phyloP scores from a whole-genome alignment of 352 stramenopile species.

The Globisporangium takayamanum region DNA sequence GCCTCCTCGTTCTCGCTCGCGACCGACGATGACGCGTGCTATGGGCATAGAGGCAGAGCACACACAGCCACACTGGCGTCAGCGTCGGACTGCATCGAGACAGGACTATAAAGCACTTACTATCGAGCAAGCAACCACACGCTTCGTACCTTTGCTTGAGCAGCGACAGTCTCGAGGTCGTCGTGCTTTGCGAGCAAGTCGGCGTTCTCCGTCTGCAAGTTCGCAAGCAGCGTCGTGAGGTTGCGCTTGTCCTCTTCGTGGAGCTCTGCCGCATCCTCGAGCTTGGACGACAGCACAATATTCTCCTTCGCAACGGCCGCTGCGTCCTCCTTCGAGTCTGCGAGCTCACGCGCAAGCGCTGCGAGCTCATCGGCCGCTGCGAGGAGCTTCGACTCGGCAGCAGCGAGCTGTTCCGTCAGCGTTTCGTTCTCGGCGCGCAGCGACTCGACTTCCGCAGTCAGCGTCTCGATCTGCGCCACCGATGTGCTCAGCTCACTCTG shows the following conservation, averaged over 20 bases:
- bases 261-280: slow-evolving; percentile 17
- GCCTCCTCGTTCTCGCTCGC: slow-evolving; percentile 36
- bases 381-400: slow-evolving; percentile 8
- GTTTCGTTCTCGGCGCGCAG: slow-evolving; percentile 11
- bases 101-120: neutral
- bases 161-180: slow-evolving; percentile 21
- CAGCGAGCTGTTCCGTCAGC: slow-evolving; percentile 9
- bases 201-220: slow-evolving; percentile 20
- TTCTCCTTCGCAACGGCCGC: slow-evolving; percentile 1
- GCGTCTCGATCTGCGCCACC: neutral
- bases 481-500: slow-evolving; percentile 17
- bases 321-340: slow-evolving; percentile 13
- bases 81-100: neutral
- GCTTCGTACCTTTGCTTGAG: slow-evolving; percentile 4
- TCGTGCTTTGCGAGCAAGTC: slow-evolving; percentile 14
- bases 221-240: slow-evolving; percentile 21
- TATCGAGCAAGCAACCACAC: neutral
- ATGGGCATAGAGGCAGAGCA: neutral
- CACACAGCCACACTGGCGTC: neutral
- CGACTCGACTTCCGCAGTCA: slow-evolving; percentile 5
- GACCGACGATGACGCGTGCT: slow-evolving; percentile 14
- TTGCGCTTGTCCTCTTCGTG: slow-evolving; percentile 27
- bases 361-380: slow-evolving; percentile 12
- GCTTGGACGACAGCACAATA: slow-evolving; percentile 3
- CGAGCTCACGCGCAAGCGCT: slow-evolving; percentile 26